These are phyloP conservation scores for Ceratocystis cubensis DNA, from an alignment of 2,329 filamentous ascomycete genomes.

Conservation along the genomic window DNA sequence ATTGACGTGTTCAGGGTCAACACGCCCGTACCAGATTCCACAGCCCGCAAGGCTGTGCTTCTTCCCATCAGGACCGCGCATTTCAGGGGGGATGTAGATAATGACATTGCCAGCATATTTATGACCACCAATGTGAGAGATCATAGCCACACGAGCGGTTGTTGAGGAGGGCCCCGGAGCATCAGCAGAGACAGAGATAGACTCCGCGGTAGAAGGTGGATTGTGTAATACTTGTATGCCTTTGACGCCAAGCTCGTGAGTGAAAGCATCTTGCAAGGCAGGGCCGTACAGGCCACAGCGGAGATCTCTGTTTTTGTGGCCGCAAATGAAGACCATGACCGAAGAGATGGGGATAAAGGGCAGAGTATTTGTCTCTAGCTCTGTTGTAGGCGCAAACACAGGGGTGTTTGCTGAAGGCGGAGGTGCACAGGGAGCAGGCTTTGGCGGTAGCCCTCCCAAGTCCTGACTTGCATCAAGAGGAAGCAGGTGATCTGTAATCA, in stretches of 20 bases:
- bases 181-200: background rate
- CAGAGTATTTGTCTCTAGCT: slow-evolving; percentile 34
- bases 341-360: slow-evolving; percentile 43
- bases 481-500: slow-evolving; percentile 11
- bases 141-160: slow-evolving; percentile 51
- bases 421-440: background rate
- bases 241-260: slow-evolving; percentile 34
- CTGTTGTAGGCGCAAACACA: slow-evolving; percentile 39
- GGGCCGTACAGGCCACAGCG: slow-evolving; percentile 75
- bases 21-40: slow-evolving; percentile 72
- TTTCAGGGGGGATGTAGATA: slow-evolving; percentile 55
- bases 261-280: slow-evolving; percentile 56
- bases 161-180: background rate
- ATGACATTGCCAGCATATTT: slow-evolving; percentile 81
- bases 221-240: slow-evolving; percentile 37
- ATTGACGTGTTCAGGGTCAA: slow-evolving; percentile 63
- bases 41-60: slow-evolving; percentile 51
- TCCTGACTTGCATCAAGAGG: slow-evolving; percentile 2
- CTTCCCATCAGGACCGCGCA: slow-evolving; percentile 23
- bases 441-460: background rate
- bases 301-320: slow-evolving; percentile 68
- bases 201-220: background rate
- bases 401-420: background rate
- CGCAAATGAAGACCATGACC: slow-evolving; percentile 72
- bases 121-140: slow-evolving; percentile 73